Conservation (phyloP, 768 basidiomycete genomes). For the Termitomyces sp. region DNA sequence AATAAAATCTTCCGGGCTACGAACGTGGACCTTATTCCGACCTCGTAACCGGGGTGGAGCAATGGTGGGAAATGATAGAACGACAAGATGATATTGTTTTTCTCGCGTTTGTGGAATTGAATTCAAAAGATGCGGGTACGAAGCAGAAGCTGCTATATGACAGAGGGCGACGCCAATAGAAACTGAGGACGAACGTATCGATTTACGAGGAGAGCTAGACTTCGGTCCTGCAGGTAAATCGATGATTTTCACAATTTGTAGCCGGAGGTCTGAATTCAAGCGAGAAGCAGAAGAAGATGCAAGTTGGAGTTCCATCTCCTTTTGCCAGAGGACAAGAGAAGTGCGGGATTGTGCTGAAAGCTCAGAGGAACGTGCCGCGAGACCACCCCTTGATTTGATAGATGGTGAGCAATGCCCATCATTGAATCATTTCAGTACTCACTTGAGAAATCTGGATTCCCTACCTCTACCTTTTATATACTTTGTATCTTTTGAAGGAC, state of each 20-base stretch:
- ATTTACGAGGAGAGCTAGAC: conserved; percentile 21
- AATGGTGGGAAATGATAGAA: conserved; percentile 30
- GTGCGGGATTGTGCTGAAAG: conserved; percentile 39
- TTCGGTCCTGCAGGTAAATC: conserved; percentile 24
- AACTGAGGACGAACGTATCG: conserved; percentile 17
- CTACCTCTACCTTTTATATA: conserved; percentile 31
- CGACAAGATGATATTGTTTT: conserved; percentile 22
- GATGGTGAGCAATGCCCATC: neutral
- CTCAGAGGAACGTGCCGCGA: conserved; percentile 45
- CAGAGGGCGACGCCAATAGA: conserved; percentile 39
- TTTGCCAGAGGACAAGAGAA: conserved; percentile 46
- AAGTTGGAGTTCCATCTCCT: conserved; percentile 34
- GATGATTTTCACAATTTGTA: conserved; percentile 38
- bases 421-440: conserved; percentile 12
- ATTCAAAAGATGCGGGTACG: conserved; percentile 13
- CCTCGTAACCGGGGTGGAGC: conserved; percentile 15
- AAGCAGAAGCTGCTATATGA: conserved; percentile 21
- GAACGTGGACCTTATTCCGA: conserved; percentile 17
- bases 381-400: conserved; percentile 39
- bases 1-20: conserved; percentile 31
- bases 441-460: conserved; percentile 42
- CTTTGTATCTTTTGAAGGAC: conserved; percentile 43
- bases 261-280: conserved; percentile 34
- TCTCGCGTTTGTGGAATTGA: conserved; percentile 11
- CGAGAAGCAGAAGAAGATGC: conserved; percentile 23